Base-by-base conservation (phyloP, 1,284 basidiomycete species). In the Coniferiporia weirii region DNA sequence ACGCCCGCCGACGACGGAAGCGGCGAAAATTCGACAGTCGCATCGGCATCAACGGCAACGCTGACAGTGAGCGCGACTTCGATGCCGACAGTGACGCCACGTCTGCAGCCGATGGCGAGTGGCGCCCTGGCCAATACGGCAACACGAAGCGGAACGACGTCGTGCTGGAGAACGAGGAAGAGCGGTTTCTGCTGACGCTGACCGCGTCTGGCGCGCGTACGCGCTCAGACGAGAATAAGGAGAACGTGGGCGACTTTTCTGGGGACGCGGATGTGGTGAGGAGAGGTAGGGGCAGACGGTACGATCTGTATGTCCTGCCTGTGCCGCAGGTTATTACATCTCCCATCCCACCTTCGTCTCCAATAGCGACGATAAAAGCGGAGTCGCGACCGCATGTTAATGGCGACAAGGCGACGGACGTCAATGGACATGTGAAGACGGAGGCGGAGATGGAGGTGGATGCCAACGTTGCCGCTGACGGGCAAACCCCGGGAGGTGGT, bases 81-180 rank as follows among this genome's bases (percentile, higher is more conserved):
- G 58, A 48, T 38, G 38, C 59, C 10, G 54, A 56, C 9, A 34
- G 34, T 19, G 57, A 46, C 2, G 7, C 15, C 22, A 43, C 35
- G 6, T 44, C 50, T 1, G 19, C 8, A 4, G n/a, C 17, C 5
- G 56, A 43, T 5, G 32, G 43, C 50, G 34, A 46, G 47, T 43
- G 27, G 35, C 32, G 15, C 17, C 5, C 36, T 9, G 51, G 44
- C 7, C 10, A 2, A 12, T 17, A 15, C 38, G 15, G 38, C 38
- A 40, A 9, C 8, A 40, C 38, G 12, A 15, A 3, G 38, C 38
- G 38, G 15, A 40, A 40, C 38, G 38, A 40, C 15, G 38, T 60
- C 32, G 34, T 60, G 4, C 54, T 60, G 36, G 59, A 60, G 36
- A 60, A 60, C 17, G 46, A 56, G 46, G 43, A 52, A 12, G 59